Percentiles rank a stretch among this genome's conserved stretches.
phyloP scores from a whole-genome alignment of 2,329 filamentous ascomycete genomes.

The Cordyceps farinosa region DNA sequence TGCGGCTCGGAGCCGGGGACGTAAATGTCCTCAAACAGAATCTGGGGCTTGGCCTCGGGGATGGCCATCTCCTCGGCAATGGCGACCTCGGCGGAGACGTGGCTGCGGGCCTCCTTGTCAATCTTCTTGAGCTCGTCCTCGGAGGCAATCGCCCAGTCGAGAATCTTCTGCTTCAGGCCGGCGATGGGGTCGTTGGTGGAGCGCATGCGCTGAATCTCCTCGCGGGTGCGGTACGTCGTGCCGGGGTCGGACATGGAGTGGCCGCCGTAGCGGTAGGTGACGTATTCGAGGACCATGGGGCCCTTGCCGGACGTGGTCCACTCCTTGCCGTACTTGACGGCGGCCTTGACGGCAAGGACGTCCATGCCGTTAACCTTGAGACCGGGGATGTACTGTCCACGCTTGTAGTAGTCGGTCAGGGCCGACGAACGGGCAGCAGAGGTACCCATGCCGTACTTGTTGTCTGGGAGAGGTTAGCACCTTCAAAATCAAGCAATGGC shows the following conservation, averaged over 20 bases:
- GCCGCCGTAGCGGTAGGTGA: slow-evolving; percentile 98
- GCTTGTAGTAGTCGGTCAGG: slow-evolving; percentile 99
- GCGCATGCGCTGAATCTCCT: slow-evolving; percentile 99
- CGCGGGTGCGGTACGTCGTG: slow-evolving; percentile 97
- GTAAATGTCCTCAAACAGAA: slow-evolving; percentile 96
- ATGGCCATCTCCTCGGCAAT: slow-evolving; percentile 81
- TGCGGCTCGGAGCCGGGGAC: slow-evolving; percentile 81
- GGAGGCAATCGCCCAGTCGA: slow-evolving; percentile 87
- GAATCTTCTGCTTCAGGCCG: slow-evolving; percentile 94
- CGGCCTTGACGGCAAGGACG: slow-evolving; percentile 94
- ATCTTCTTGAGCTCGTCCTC: slow-evolving; percentile 96
- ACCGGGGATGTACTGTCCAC: slow-evolving; percentile 98
- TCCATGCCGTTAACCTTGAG: slow-evolving; percentile 99
- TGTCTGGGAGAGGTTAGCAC: slow-evolving; percentile 58
- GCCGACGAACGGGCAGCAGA: slow-evolving; percentile 90
- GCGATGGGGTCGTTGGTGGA: slow-evolving; percentile 98
- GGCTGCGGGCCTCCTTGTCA: slow-evolving; percentile 85
- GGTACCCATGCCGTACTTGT: slow-evolving; percentile 99
- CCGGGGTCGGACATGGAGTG: slow-evolving; percentile 99
- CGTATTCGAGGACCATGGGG: slow-evolving; percentile 95
- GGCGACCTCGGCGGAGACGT: slow-evolving; percentile 87
- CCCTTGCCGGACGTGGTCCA: slow-evolving; percentile 81
- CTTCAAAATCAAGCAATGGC: slow-evolving; percentile 16
- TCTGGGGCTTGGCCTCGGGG: slow-evolving; percentile 75
- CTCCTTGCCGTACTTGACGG: slow-evolving; percentile 89